These are phyloP conservation scores for Camellia oleifera DNA, from an alignment of 179 eudicot genomes.

Conservation along the genomic window DNA sequence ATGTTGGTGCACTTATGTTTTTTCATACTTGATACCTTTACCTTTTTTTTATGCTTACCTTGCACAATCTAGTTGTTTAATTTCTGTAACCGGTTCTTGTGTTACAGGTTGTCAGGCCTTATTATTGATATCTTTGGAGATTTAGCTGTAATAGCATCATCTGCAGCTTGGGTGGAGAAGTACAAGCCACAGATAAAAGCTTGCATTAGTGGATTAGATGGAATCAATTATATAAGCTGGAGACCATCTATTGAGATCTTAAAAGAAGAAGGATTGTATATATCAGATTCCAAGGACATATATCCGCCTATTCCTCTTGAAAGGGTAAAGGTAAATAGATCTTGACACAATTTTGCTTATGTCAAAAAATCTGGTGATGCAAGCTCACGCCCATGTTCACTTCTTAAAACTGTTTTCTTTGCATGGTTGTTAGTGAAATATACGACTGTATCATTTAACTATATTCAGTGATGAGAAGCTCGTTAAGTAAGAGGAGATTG, in stretches of 20 bases:
- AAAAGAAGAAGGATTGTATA: constrained; percentile 86
- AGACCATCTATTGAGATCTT: constrained; percentile 78
- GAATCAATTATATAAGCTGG: constrained; percentile 62
- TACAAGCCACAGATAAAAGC: constrained; percentile 60
- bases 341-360: not conserved
- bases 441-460: not conserved
- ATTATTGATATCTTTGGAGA: constrained; percentile 87
- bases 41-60: not conserved
- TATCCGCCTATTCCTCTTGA: constrained; percentile 27
- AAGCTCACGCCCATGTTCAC: not conserved
- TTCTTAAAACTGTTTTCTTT: not conserved
- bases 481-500: not conserved
- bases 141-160: constrained; percentile 92
- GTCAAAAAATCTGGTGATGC: not conserved
- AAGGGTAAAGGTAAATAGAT: constrained; percentile 53
- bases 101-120: constrained; percentile 88
- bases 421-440: not conserved
- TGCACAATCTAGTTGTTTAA: constrained; percentile 13
- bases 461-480: not conserved
- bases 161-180: constrained; percentile 97
- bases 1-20: not conserved
- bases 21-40: not conserved
- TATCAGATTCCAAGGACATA: constrained; percentile 30
- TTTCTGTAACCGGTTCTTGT: constrained; percentile 15
- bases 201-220: constrained; percentile 47